Evolutionary conservation across 2,329 filamentous ascomycete species (phyloP).

Genomic region (Lachnellula subtilissima): DNA sequence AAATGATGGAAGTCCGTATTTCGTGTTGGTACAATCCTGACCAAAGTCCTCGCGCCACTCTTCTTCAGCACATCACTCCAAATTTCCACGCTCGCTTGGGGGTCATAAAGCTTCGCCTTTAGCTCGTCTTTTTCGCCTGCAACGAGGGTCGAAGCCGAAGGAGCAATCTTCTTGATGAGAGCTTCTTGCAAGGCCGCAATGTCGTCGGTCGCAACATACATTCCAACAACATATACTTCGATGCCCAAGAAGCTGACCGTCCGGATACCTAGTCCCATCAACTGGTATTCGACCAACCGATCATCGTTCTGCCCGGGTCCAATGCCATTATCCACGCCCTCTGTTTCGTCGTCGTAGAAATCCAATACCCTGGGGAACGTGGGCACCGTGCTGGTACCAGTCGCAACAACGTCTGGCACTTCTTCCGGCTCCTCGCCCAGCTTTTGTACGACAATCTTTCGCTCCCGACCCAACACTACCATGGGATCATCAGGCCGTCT

Average conservation of each 20-base stretch:
- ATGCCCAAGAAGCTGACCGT: conserved; percentile 86
- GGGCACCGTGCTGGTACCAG: conserved; percentile 30
- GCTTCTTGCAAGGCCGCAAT: conserved; percentile 74
- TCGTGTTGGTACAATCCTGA: conserved; percentile 83
- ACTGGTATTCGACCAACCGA: conserved; percentile 65
- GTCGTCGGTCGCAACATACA: conserved; percentile 83
- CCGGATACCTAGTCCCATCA: conserved; percentile 82
- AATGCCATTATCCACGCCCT: conserved; percentile 3
- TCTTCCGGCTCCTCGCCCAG: conserved; percentile 34
- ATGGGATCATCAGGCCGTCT: conserved; percentile 23
- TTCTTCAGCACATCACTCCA: conserved; percentile 69
- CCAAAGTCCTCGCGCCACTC: conserved; percentile 65
- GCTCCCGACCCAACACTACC: conserved; percentile 26
- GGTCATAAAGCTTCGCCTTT: conserved; percentile 63
- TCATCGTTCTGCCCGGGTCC: conserved; percentile 12
- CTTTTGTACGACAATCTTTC: conserved; percentile 28
- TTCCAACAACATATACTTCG: conserved; percentile 89
- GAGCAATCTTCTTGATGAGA: conserved; percentile 71
- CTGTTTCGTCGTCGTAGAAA: conserved; percentile 23
- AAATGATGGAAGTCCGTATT: conserved; percentile 94
- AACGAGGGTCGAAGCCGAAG: conserved; percentile 76
- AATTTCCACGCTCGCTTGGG: conserved; percentile 61
- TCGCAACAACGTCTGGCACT: conserved; percentile 32
- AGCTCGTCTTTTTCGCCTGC: conserved; percentile 74
- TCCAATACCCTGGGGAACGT: conserved; percentile 27